Evolutionary conservation across 202 grass and related monocot species (phyloP).

Genomic region (Elaeis oleifera): DNA sequence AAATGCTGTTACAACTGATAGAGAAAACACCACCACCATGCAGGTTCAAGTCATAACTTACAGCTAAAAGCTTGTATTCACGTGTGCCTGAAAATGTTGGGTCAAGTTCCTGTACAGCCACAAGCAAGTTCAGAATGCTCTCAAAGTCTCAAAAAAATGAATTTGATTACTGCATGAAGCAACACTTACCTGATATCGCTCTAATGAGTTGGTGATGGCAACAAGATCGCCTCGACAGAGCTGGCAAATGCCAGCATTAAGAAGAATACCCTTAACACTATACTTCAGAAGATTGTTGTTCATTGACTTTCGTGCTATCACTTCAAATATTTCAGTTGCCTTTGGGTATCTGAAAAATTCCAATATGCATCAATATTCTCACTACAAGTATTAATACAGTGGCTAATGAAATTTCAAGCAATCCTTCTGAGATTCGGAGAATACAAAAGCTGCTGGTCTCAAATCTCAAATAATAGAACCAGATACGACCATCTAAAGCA

Average conservation of each 20-base stretch:
- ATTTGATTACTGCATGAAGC: constrained; percentile 12
- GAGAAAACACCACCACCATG: not conserved
- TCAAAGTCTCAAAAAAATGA: constrained; percentile 8
- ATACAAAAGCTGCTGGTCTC: too few relatives aligned
- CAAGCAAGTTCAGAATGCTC: constrained; percentile 21
- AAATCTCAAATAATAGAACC: too few relatives aligned
- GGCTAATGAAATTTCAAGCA: too few relatives aligned
- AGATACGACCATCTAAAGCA: too few relatives aligned
- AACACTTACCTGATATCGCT: constrained; percentile 64
- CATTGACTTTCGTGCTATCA: constrained; percentile 57
- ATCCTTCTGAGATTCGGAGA: too few relatives aligned
- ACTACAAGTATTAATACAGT: too few relatives aligned
- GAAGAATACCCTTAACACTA: constrained; percentile 79
- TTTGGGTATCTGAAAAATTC: constrained; percentile 60
- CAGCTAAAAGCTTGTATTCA: constrained; percentile 83
- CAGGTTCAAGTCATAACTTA: constrained; percentile 27
- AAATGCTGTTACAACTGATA: too few relatives aligned
- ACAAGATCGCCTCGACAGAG: constrained; percentile 80
- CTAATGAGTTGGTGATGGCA: constrained; percentile 74
- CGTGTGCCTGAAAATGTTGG: constrained; percentile 89
- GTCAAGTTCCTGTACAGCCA: constrained; percentile 64
- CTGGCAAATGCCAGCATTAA: constrained; percentile 88
- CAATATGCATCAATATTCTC: not conserved
- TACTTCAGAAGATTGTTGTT: constrained; percentile 88
- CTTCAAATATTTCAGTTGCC: constrained; percentile 76